These are phyloP conservation scores for Bruguiera parviflora DNA, from an alignment of 345 rosid genomes.

Conservation along the genomic window DNA sequence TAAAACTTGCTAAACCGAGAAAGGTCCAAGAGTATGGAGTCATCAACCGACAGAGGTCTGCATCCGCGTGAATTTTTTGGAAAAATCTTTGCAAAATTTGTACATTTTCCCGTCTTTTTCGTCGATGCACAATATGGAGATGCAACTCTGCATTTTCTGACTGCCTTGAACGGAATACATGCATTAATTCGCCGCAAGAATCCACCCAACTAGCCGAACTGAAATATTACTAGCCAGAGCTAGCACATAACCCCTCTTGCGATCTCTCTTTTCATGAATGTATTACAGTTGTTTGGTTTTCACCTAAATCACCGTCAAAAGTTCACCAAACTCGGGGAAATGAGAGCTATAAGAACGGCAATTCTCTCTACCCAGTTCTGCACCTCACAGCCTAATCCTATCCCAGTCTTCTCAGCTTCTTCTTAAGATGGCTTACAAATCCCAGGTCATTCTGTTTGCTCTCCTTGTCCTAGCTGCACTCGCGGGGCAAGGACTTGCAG, in stretches of 20 bases:
- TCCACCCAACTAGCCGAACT: background rate
- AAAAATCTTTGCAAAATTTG: too few species aligned
- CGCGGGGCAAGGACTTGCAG: conserved; percentile 40
- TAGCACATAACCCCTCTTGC: background rate
- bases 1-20: too few species aligned
- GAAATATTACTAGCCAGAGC: too few species aligned
- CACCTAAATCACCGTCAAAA: conserved; percentile 31
- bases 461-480: conserved; percentile 33
- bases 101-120: too few species aligned
- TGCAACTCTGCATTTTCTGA: too few species aligned
- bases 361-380: conserved; percentile 1
- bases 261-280: background rate
- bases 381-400: conserved; percentile 7
- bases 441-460: conserved; percentile 20
- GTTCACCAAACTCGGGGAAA: conserved; percentile 24
- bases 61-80: too few species aligned
- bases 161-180: too few species aligned
- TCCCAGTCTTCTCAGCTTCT: background rate
- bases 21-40: too few species aligned
- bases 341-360: conserved; percentile 21
- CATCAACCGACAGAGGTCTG: too few species aligned
- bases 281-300: background rate
- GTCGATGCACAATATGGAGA: too few species aligned
- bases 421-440: conserved; percentile 35
- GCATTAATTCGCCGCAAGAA: too few species aligned